These are phyloP conservation scores for Marasmius oreades DNA, from an alignment of 1,284 basidiomycete species.

Conservation along the genomic window DNA sequence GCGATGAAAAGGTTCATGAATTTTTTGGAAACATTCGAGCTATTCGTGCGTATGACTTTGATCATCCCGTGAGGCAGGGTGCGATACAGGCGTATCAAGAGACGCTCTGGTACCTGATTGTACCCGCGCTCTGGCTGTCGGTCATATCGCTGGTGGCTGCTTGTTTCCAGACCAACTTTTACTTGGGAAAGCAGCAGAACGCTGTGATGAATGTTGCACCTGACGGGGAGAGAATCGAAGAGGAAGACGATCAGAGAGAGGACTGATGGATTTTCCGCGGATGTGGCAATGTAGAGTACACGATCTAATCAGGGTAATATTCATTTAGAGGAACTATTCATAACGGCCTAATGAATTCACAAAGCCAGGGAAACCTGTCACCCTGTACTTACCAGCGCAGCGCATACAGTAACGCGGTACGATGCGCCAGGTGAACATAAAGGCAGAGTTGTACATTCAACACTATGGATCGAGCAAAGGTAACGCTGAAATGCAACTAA, in stretches of 20 bases:
- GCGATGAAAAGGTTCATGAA: slow-evolving; percentile 18
- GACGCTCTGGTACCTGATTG: slow-evolving; percentile 20
- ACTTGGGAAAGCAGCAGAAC: slow-evolving; percentile 14
- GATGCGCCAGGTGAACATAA: too few relatives aligned
- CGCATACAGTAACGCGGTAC: too few relatives aligned
- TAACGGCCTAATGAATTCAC: too few relatives aligned
- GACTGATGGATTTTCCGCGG: not conserved
- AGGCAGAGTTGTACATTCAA: too few relatives aligned
- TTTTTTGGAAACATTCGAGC: slow-evolving; percentile 20
- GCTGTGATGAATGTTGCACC: slow-evolving; percentile 14
- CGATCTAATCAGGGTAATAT: not conserved
- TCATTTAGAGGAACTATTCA: too few relatives aligned
- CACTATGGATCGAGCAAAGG: too few relatives aligned
- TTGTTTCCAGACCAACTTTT: slow-evolving; percentile 18
- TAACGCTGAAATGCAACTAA: too few relatives aligned
- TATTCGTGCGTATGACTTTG: slow-evolving; percentile 16
- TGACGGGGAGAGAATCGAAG: slow-evolving; percentile 8
- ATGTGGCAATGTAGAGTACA: not conserved
- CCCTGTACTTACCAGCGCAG: too few relatives aligned
- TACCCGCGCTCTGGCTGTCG: slow-evolving; percentile 20
- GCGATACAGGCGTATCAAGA: slow-evolving; percentile 20
- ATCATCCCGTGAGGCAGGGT: slow-evolving; percentile 9
- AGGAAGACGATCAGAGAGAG: not conserved
- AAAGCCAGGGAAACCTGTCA: too few relatives aligned
- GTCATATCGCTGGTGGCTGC: slow-evolving; percentile 20